A percentile compares a stretch with the other conserved stretches of the same genome.
phyloP scores from a whole-genome alignment of 2,329 filamentous ascomycete genomes.

The Exophiala sideris region DNA sequence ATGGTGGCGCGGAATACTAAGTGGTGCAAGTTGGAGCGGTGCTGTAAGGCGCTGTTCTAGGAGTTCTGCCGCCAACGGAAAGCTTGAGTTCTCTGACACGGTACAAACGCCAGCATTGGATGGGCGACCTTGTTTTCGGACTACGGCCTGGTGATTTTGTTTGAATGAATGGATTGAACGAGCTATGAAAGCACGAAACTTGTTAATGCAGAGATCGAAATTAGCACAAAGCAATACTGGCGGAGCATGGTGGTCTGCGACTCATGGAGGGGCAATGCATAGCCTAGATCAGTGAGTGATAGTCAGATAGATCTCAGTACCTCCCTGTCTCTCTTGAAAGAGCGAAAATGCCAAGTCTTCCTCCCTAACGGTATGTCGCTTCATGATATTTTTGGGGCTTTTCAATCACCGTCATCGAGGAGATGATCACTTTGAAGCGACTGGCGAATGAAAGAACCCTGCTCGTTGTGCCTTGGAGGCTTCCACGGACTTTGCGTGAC shows the following conservation, averaged over 20 bases:
- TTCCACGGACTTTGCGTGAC: too few relatives aligned
- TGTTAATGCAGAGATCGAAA: slow-evolving; percentile 14
- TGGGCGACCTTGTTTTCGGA: not conserved
- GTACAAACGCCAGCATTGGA: not conserved
- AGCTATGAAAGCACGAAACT: slow-evolving; percentile 11
- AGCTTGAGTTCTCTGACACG: too few relatives aligned
- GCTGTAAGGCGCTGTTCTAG: not conserved
- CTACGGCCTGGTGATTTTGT: not conserved
- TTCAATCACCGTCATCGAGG: too few relatives aligned
- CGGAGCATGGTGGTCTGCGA: not conserved
- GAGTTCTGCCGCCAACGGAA: too few relatives aligned
- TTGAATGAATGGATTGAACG: slow-evolving; percentile 1
- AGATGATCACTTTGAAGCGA: too few relatives aligned
- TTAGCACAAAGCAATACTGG: slow-evolving; percentile 2
- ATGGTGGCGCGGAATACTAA: slow-evolving; percentile 23
- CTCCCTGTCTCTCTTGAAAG: too few relatives aligned
- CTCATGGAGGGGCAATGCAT: not conserved
- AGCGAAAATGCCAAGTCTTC: too few relatives aligned
- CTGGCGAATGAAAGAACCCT: too few relatives aligned
- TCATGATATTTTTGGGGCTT: too few relatives aligned
- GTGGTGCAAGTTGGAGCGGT: not conserved
- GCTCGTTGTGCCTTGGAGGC: too few relatives aligned
- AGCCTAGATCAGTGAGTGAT: not conserved
- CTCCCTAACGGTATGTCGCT: too few relatives aligned
- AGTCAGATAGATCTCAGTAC: not conserved